A percentile compares a stretch with the other conserved stretches of the same genome.
Evolutionary conservation across 1,284 basidiomycete genomes (phyloP).

Genomic region (Ceratobasidium sp.): DNA sequence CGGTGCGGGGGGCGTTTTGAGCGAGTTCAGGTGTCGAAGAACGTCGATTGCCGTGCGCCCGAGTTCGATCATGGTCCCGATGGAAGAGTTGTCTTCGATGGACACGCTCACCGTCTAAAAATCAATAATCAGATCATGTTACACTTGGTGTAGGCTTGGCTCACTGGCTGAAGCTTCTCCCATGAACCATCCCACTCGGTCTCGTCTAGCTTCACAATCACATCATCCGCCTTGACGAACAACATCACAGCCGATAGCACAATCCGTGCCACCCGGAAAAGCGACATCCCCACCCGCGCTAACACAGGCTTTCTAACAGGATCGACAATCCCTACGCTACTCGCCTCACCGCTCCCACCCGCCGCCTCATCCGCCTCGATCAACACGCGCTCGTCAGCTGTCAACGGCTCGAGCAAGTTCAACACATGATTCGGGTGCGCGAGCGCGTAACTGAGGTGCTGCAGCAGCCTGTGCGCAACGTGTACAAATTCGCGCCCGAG

Average conservation of each 20-base stretch:
- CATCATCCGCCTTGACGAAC: slow-evolving; percentile 35
- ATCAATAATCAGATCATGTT: slow-evolving; percentile 33
- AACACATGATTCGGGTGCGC: slow-evolving; percentile 89
- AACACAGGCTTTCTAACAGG: slow-evolving; percentile 71
- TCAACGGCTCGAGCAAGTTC: slow-evolving; percentile 80
- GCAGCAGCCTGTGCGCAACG: slow-evolving; percentile 61
- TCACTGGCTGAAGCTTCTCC: slow-evolving; percentile 37
- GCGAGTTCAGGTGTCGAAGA: slow-evolving; percentile 63
- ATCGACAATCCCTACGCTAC: slow-evolving; percentile 60
- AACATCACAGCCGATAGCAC: slow-evolving; percentile 34
- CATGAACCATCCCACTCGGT: slow-evolving; percentile 33
- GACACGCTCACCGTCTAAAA: slow-evolving; percentile 79
- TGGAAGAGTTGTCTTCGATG: slow-evolving; percentile 74
- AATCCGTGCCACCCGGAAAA: slow-evolving; percentile 20
- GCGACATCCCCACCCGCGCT: slow-evolving; percentile 58
- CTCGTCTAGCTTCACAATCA: slow-evolving; percentile 35
- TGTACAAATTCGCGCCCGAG: slow-evolving; percentile 65
- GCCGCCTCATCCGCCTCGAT: slow-evolving; percentile 63
- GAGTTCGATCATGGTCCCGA: slow-evolving; percentile 79
- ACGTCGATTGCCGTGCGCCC: slow-evolving; percentile 75
- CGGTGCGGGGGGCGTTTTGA: slow-evolving; percentile 52
- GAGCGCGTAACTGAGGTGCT: slow-evolving; percentile 86
- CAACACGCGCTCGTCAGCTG: slow-evolving; percentile 70
- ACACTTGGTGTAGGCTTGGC: neutral
- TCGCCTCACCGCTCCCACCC: neutral